Conservation (phyloP, 2,329 filamentous ascomycete genomes). For the Epichloe festucae region DNA sequence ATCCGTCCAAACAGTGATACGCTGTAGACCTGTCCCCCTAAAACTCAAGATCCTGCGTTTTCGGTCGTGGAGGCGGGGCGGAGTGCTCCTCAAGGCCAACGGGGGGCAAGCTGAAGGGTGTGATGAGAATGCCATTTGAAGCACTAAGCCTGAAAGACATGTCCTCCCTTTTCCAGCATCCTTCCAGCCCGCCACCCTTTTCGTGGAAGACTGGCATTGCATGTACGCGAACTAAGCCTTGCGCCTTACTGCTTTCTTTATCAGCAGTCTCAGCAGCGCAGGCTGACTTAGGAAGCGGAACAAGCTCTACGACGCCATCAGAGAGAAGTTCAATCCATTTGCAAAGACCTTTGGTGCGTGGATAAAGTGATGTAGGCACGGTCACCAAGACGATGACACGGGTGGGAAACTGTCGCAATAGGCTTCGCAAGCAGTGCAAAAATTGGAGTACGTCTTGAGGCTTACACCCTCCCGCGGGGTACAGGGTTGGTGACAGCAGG, state of each 20-base stretch:
- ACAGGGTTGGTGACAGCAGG: constrained; percentile 75
- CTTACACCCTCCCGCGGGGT: constrained; percentile 54
- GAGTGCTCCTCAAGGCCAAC: constrained; percentile 1
- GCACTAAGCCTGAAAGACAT: constrained; percentile 82
- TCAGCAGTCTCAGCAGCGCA: constrained; percentile 36
- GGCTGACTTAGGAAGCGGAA: constrained; percentile 48
- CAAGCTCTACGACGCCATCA: constrained; percentile 78
- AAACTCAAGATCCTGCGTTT: constrained; percentile 60
- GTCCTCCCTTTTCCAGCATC: constrained; percentile 62
- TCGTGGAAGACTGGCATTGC: constrained; percentile 77
- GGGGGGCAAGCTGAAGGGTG: constrained; percentile 74
- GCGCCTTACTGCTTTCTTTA: constrained; percentile 56
- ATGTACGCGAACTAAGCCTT: constrained; percentile 76
- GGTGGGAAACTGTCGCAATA: constrained; percentile 54
- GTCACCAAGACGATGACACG: constrained; percentile 63
- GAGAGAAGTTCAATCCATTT: constrained; percentile 76
- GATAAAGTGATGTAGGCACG: constrained; percentile 67
- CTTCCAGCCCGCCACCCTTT: constrained; percentile 64
- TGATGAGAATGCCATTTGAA: constrained; percentile 67
- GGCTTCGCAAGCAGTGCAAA: constrained; percentile 60
- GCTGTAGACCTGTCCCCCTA: constrained; percentile 22
- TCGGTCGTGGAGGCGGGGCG: constrained; percentile 17
- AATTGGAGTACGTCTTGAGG: constrained; percentile 69
- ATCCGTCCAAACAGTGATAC: too few relatives aligned
- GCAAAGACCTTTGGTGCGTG: constrained; percentile 60